Base-by-base conservation (phyloP, 2,329 filamentous ascomycete genomes). In the Epichloe bromicola region DNA sequence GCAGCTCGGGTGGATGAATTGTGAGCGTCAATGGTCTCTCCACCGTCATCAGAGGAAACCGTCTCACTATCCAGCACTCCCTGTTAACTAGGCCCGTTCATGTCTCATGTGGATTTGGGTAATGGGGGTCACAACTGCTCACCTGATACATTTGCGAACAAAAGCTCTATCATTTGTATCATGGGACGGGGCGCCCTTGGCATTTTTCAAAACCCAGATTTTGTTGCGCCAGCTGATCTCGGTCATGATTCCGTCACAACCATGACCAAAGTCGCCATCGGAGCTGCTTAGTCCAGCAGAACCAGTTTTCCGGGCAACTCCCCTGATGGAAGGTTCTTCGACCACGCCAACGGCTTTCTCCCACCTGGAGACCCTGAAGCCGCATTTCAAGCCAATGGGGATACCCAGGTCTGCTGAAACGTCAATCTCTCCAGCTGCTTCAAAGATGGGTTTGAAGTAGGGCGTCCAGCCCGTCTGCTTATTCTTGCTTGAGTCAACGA, bases 241-340 rank as follows among this genome's bases (percentile, higher is more conserved):
- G 4, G 59, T 57, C 50, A 50, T 52, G 44, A 64, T 60, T 37
- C 63, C 62, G 2, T 53, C 49, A 46, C 63, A 66, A 10, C 56
- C 57, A 11, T 61, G 47, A 2, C 33, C 53, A 5, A 63, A 57
- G 0, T 56, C 60, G 3, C 46, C 59, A 47, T 48, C 51, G 3
- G 40, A 26, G 1, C 51, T 30, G 23, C 40, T 40, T 17, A 59
- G 40, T 3, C 49, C 49, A 8, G 58, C 53, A 3, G 54, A 54
- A 1, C 47, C 59, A 3, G 58, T 54, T 3, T 54, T 53, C 44
- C 58, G 55, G 1, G 59, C 61, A 1, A 46, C 43, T 7, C 51
- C 58, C 44, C 55, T 62, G 55, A 65, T 56, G 14, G 58, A 61
- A 3, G 63, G 62, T 54, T 63, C 60, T 39, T 61, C 58, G 17